Evolutionary conservation across 345 rosid species (phyloP).

Genomic region (Gossypium sturtianum): DNA sequence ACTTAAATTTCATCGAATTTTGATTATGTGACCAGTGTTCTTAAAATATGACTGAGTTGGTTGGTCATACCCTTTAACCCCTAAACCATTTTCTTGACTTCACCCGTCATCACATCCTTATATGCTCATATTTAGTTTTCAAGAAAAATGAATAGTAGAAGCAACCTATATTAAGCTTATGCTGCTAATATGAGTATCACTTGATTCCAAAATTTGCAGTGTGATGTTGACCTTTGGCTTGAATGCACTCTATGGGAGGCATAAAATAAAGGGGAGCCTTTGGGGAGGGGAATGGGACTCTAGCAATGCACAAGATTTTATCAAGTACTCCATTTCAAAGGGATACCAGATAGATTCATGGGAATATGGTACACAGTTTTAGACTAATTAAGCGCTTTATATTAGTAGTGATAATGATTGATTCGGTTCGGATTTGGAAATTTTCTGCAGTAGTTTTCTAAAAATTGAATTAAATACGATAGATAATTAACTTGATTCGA

Average conservation of each 20-base stretch:
- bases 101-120: too few relatives aligned
- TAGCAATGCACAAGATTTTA: slow-evolving; percentile 62
- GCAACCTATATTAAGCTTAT: background rate
- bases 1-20: too few relatives aligned
- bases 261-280: slow-evolving; percentile 32
- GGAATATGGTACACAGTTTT: slow-evolving; percentile 68
- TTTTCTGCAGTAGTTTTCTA: too few relatives aligned
- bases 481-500: too few relatives aligned
- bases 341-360: slow-evolving; percentile 82
- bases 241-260: slow-evolving; percentile 89
- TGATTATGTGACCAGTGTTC: too few relatives aligned
- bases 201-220: slow-evolving; percentile 40
- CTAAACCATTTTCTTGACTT: too few relatives aligned
- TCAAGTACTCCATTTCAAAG: slow-evolving; percentile 69
- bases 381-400: slow-evolving; percentile 4
- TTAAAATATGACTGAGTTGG: too few relatives aligned
- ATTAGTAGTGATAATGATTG: background rate
- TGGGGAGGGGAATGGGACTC: slow-evolving; percentile 96
- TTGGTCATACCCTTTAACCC: too few relatives aligned
- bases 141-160: background rate
- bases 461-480: background rate
- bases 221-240: slow-evolving; percentile 75
- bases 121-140: too few relatives aligned
- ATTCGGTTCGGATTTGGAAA: background rate
- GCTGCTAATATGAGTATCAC: background rate